Evolutionary conservation across 257 asterid species (phyloP).

Genomic region (Fraxinus cuspidata): DNA sequence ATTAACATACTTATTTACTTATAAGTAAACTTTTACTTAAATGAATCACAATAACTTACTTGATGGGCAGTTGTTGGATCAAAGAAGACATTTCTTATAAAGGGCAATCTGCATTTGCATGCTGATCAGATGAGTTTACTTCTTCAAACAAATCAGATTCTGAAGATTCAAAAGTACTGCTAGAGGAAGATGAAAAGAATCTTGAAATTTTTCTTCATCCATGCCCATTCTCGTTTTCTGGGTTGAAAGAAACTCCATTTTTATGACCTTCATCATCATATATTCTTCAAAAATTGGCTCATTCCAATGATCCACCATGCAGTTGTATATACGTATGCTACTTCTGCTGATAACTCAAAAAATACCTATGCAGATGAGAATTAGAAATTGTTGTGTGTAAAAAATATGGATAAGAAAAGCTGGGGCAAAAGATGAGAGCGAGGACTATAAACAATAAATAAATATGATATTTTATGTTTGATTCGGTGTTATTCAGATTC

Average conservation of each 20-base stretch:
- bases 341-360: too few relatives aligned
- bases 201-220: constrained; percentile 30
- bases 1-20: too few relatives aligned
- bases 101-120: constrained; percentile 46
- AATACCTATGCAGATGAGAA: too few relatives aligned
- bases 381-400: too few relatives aligned
- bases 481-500: too few relatives aligned
- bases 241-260: constrained; percentile 35
- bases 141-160: constrained; percentile 29
- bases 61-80: constrained; percentile 64
- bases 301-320: constrained; percentile 31
- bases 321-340: background rate
- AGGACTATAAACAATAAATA: too few relatives aligned
- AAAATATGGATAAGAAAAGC: too few relatives aligned
- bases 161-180: constrained; percentile 1
- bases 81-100: constrained; percentile 61
- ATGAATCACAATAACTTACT: constrained; percentile 42
- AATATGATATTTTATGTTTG: too few relatives aligned
- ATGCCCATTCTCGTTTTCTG: constrained; percentile 41
- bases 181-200: constrained; percentile 15
- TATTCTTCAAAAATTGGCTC: background rate
- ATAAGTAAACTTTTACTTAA: background rate
- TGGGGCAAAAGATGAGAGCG: too few relatives aligned
- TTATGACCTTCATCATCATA: constrained; percentile 2
- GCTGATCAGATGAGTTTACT: too few relatives aligned